A percentile compares a stretch with the other conserved stretches of the same genome.
Conservation (phyloP, 1,139 yeast genomes). For the Zygosaccharomyces sapae region DNA sequence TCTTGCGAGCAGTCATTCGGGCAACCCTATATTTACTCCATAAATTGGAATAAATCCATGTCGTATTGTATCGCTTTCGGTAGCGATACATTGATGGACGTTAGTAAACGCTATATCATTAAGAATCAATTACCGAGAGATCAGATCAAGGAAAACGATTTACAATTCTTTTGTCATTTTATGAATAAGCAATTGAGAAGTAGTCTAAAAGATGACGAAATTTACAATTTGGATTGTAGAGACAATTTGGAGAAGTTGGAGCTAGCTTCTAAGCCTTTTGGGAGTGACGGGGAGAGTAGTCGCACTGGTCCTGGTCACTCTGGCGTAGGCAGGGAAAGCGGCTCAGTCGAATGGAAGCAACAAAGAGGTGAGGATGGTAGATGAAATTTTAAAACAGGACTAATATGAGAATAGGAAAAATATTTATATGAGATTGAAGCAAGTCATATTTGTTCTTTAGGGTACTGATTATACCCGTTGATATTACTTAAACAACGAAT, state of each 20-base stretch:
- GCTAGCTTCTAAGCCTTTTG: conserved; percentile 16
- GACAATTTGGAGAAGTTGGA: conserved; percentile 44
- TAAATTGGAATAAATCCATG: conserved; percentile 94
- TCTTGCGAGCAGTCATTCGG: conserved; percentile 85
- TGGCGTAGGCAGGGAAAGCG: conserved; percentile 61
- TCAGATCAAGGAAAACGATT: conserved; percentile 42
- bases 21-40: conserved; percentile 68
- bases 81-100: conserved; percentile 59
- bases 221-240: conserved; percentile 36
- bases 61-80: conserved; percentile 75
- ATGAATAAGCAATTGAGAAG: conserved; percentile 42
- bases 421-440: no score
- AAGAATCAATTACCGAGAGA: conserved; percentile 49
- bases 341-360: conserved; percentile 68
- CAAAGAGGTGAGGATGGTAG: conserved; percentile 73
- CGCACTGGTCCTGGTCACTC: conserved; percentile 11
- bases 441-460: not conserved
- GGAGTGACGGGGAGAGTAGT: conserved; percentile 4
- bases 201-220: conserved; percentile 35
- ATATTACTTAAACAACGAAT: conserved; percentile 27
- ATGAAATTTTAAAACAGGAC: conserved; percentile 9
- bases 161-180: conserved; percentile 39
- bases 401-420: not conserved
- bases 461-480: not conserved
- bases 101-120: conserved; percentile 64